Conservation (phyloP, 495 filamentous ascomycete genomes). For the Thozetella sp. region DNA sequence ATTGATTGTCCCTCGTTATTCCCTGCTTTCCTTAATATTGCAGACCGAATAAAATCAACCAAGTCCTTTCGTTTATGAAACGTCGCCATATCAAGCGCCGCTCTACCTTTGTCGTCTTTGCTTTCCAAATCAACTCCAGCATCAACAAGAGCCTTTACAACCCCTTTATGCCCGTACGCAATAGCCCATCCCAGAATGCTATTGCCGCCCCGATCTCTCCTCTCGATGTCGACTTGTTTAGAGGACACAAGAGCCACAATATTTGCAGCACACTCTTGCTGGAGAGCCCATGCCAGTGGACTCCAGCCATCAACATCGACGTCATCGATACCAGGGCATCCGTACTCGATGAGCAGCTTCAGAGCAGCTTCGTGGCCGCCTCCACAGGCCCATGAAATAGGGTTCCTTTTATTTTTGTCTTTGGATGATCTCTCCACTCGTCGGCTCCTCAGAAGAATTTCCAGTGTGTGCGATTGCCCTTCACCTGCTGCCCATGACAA, state of each 20-base stretch:
- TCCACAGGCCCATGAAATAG: constrained; percentile 22
- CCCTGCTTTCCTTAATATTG: too few relatives aligned
- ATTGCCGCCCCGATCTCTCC: constrained; percentile 7
- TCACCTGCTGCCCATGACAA: constrained; percentile 20
- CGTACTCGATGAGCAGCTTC: constrained; percentile 9
- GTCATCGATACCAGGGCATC: constrained; percentile 16
- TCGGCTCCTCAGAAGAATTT: constrained; percentile 4
- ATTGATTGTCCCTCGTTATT: too few relatives aligned
- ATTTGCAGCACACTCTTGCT: constrained; percentile 2
- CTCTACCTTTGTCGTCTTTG: not conserved
- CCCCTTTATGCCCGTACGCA: constrained; percentile 9
- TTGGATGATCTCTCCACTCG: constrained; percentile 9
- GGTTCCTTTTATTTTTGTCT: constrained; percentile 20
- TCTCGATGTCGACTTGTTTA: constrained; percentile 13
- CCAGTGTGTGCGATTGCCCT: constrained; percentile 8
- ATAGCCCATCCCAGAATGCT: constrained; percentile 16
- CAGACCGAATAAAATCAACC: not conserved
- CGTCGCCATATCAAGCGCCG: not conserved
- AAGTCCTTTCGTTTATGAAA: not conserved
- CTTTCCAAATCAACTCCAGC: constrained; percentile 4
- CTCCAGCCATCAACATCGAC: constrained; percentile 25
- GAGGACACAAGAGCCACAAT: constrained; percentile 10
- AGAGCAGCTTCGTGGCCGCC: constrained; percentile 12
- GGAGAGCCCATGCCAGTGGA: constrained; percentile 23
- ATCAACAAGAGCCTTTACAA: constrained; percentile 10